A percentile compares a stretch with the other conserved stretches of the same genome.
phyloP scores from a whole-genome alignment of 371 early-diverging fungal species.

The Smittium mucronatum region DNA sequence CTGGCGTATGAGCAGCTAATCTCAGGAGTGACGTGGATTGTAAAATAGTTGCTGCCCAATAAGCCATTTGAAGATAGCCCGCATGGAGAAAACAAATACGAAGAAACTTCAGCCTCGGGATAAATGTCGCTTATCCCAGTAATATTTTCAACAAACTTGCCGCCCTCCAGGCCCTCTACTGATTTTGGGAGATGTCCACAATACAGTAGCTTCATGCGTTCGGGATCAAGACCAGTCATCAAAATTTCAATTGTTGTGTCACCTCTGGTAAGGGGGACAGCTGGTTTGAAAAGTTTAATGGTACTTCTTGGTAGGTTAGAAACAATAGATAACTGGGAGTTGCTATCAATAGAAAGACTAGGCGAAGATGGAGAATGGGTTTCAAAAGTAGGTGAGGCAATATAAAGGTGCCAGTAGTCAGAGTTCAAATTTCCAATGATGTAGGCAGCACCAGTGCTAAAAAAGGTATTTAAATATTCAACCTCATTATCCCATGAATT shows the following conservation, averaged over 20 bases:
- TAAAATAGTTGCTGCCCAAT: slow-evolving; percentile 68
- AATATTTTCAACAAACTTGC: slow-evolving; percentile 50
- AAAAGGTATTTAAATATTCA: slow-evolving; percentile 47
- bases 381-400: slow-evolving; percentile 15
- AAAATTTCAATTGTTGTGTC: slow-evolving; percentile 88
- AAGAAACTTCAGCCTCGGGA: too few species aligned
- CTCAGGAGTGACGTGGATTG: slow-evolving; percentile 98
- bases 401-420: slow-evolving; percentile 91
- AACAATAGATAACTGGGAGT: too few species aligned
- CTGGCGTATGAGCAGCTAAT: slow-evolving; percentile 89
- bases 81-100: too few species aligned
- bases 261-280: too few species aligned
- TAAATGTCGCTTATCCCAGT: too few species aligned
- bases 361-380: neutral
- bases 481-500: slow-evolving; percentile 84
- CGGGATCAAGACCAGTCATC: slow-evolving; percentile 74
- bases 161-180: slow-evolving; percentile 39
- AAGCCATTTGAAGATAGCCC: slow-evolving; percentile 87
- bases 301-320: too few species aligned
- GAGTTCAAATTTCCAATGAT: slow-evolving; percentile 82
- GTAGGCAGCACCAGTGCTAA: slow-evolving; percentile 69
- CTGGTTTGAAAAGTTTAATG: neutral
- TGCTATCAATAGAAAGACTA: neutral
- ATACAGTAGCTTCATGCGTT: slow-evolving; percentile 57
- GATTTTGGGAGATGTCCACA: slow-evolving; percentile 27